phyloP scores from a whole-genome alignment of 352 stramenopile species.

The Pythium aristosporum region DNA sequence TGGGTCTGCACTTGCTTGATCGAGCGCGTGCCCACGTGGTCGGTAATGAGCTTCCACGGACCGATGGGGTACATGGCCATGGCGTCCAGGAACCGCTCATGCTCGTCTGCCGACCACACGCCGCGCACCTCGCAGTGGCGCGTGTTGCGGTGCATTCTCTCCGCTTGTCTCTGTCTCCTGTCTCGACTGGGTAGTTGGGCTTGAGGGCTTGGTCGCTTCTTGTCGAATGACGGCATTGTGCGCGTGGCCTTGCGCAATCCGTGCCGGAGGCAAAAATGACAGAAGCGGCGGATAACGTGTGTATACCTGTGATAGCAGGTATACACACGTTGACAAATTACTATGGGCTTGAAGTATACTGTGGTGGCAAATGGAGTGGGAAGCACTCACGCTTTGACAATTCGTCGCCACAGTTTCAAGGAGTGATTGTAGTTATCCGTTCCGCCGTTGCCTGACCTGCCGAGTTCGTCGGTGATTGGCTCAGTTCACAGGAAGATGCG shows the following conservation, averaged over 20 bases:
- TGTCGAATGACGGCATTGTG: slow-evolving; percentile 1
- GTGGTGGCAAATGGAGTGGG: not conserved
- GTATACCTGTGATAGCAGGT: too few species aligned
- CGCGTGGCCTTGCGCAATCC: too few species aligned
- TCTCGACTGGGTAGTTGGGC: not conserved
- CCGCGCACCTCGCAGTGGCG: slow-evolving; percentile 31
- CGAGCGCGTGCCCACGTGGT: slow-evolving; percentile 67
- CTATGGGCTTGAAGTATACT: too few species aligned
- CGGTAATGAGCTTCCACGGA: slow-evolving; percentile 69
- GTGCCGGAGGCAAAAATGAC: too few species aligned
- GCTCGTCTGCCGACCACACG: slow-evolving; percentile 66
- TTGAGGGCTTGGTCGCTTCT: not conserved
- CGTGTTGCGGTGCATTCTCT: slow-evolving; percentile 19
- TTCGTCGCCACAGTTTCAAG: too few species aligned
- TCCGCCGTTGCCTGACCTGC: slow-evolving; percentile 18
- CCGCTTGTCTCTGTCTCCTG: too few species aligned
- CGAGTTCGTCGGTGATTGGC: slow-evolving; percentile 19
- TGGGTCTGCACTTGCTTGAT: slow-evolving; percentile 83
- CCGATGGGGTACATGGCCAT: slow-evolving; percentile 72
- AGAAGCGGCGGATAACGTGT: too few species aligned
- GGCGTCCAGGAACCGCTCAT: slow-evolving; percentile 75
- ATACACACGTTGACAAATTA: too few species aligned
- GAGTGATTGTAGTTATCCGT: not conserved
- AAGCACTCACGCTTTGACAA: not conserved
- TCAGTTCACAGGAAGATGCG: not conserved